Evolutionary conservation across 495 filamentous ascomycete species (phyloP).

Genomic region (Trichocladium uniseriatum): DNA sequence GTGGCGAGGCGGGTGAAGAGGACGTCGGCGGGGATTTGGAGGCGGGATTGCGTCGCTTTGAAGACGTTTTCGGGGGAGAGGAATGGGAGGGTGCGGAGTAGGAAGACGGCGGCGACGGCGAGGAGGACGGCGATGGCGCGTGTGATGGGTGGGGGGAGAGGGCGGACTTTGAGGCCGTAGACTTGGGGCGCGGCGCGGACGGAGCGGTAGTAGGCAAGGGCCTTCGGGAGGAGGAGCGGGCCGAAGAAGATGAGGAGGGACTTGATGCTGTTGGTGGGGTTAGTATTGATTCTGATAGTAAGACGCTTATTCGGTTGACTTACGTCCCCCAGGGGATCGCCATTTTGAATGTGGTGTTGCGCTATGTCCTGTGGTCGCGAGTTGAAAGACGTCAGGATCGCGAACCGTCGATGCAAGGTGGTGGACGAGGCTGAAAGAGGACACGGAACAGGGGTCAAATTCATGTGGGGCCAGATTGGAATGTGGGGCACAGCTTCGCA

Average conservation of each 20-base stretch:
- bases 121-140: conserved; percentile 52
- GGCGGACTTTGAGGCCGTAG: conserved; percentile 48
- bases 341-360: conserved; percentile 20
- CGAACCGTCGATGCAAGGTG: too few species aligned
- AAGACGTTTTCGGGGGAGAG: conserved; percentile 79
- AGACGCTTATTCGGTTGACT: conserved; percentile 23
- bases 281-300: not conserved
- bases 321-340: conserved; percentile 42
- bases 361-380: too few species aligned
- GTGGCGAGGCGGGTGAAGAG: conserved; percentile 70
- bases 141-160: conserved; percentile 42
- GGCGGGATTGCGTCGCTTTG: conserved; percentile 61
- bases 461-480: too few species aligned
- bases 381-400: too few species aligned
- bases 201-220: conserved; percentile 60
- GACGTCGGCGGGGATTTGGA: conserved; percentile 75
- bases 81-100: conserved; percentile 55
- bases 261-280: conserved; percentile 48
- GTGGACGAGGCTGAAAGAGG: too few species aligned
- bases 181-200: conserved; percentile 38
- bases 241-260: conserved; percentile 77
- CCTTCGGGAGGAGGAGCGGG: conserved; percentile 69
- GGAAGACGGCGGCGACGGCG: conserved; percentile 44
- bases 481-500: not conserved
- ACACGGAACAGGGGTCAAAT: too few species aligned